Conservation (phyloP, 495 filamentous ascomycete species). For the Daldinia loculata region DNA sequence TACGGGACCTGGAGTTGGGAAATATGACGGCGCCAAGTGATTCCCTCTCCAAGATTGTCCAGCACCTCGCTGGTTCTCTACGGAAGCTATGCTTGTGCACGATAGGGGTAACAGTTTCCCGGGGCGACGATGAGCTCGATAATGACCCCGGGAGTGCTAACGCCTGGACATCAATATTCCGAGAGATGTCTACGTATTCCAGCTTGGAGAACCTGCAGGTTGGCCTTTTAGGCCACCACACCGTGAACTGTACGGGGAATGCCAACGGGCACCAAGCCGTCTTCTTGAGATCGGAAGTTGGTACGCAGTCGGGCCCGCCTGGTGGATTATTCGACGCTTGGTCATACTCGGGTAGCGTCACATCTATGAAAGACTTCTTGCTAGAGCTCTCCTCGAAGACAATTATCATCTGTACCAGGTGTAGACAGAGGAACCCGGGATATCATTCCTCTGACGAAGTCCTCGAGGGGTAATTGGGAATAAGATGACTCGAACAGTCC, state of each 20-base stretch:
- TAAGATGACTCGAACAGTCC: background rate
- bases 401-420: conserved; percentile 32
- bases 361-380: conserved; percentile 30
- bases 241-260: conserved; percentile 21
- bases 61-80: conserved; percentile 24
- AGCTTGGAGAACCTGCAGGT: conserved; percentile 23
- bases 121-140: conserved; percentile 36
- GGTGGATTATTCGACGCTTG: conserved; percentile 28
- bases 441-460: conserved; percentile 36
- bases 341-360: conserved; percentile 19
- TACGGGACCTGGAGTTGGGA: conserved; percentile 25
- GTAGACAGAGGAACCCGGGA: conserved; percentile 31
- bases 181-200: conserved; percentile 20
- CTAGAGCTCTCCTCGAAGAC: conserved; percentile 37
- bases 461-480: conserved; percentile 11
- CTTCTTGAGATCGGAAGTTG: conserved; percentile 34
- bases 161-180: conserved; percentile 38
- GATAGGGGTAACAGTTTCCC: conserved; percentile 26
- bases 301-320: conserved; percentile 25
- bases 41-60: conserved; percentile 26
- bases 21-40: conserved; percentile 33
- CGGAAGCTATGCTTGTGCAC: conserved; percentile 20
- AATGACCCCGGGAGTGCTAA: conserved; percentile 34
- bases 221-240: conserved; percentile 32
- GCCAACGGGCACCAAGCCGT: conserved; percentile 35